Evolutionary conservation across 768 basidiomycete species (phyloP), one percentile per base, ranked within the genome.

Genomic region (Suillus sp.): DNA sequence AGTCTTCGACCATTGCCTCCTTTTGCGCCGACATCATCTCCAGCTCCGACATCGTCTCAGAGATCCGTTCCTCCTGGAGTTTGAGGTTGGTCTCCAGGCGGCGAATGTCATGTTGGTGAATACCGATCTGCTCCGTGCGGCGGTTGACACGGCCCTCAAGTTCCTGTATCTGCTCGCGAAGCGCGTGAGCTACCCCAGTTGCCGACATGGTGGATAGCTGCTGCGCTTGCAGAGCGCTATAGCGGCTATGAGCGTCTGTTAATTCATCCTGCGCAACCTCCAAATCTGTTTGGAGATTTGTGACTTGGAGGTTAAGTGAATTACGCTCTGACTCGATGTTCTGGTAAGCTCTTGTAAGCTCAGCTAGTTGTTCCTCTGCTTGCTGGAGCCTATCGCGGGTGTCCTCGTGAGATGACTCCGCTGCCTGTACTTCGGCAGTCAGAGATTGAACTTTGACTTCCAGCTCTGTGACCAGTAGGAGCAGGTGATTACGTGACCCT

Each of bases 1-100:
- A 93, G 70, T 94, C 92, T 65, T 93, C 91, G 0, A 93, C 84
- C 89, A 94, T 91, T 2, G 90, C 87, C 62, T 86, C 85, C 72
- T 89, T 91, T 78, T 92, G 84, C 5, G 85, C 81, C 25, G 77
- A 79, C 63, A 87, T 77, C 64, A 83, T 83, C 69, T 91, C 91
- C 62, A 92, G 72, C 68, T 94, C 92, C 20, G 71, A 73, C 3
- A 83, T 87, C 84, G 91, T 83, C 77, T 93, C 92, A 3, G 71
- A 73, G 43, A 92, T 74, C 8, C 90, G 81, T 32, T 93, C 92
- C 71, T 94, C 92, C 62, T 91, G 87, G 38, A 93, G 76, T 61
- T 81, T 80, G 58, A 89, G 71, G 67, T 94, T 94, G 61, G 86
- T 87, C 74, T 92, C 92, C 42, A 93, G 77, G 40, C 90, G 84